Evolutionary conservation across 257 asterid species (phyloP).

Genomic region (Parsonsia alboflavescens): DNA sequence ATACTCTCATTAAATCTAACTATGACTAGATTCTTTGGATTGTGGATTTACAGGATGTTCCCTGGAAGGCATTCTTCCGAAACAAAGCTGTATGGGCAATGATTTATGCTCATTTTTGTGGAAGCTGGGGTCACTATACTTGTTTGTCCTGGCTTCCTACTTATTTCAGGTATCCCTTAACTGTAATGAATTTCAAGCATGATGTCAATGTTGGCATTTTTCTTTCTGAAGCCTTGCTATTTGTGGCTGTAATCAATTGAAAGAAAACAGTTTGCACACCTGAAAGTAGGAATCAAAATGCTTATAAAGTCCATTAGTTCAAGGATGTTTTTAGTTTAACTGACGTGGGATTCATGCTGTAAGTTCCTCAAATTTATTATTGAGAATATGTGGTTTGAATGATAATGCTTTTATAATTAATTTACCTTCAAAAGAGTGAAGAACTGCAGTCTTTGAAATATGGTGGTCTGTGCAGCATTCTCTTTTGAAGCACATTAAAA

Average conservation of each 20-base stretch:
- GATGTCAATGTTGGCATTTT: neutral
- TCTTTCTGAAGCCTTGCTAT: neutral
- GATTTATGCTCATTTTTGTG: constrained; percentile 97
- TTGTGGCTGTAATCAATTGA: neutral
- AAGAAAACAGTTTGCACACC: neutral
- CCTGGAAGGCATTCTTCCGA: constrained; percentile 87
- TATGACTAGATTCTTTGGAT: neutral
- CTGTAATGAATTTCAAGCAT: neutral
- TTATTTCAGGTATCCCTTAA: constrained; percentile 68
- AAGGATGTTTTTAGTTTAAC: neutral
- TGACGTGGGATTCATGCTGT: neutral
- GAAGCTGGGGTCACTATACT: constrained; percentile 97
- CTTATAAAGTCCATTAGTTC: neutral
- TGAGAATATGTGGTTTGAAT: neutral
- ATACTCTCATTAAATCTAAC: neutral
- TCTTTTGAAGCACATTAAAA: neutral
- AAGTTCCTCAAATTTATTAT: neutral
- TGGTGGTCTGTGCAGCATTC: neutral
- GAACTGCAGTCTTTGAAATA: neutral
- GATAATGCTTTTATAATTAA: no score
- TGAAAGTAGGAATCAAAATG: neutral
- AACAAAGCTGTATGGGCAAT: constrained; percentile 98
- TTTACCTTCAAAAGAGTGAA: neutral
- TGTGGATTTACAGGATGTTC: constrained; percentile 56
- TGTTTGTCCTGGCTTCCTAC: constrained; percentile 98